These are phyloP conservation scores for Parmelia sp. DNA, from an alignment of 495 filamentous ascomycete genomes.

Conservation along the genomic window DNA sequence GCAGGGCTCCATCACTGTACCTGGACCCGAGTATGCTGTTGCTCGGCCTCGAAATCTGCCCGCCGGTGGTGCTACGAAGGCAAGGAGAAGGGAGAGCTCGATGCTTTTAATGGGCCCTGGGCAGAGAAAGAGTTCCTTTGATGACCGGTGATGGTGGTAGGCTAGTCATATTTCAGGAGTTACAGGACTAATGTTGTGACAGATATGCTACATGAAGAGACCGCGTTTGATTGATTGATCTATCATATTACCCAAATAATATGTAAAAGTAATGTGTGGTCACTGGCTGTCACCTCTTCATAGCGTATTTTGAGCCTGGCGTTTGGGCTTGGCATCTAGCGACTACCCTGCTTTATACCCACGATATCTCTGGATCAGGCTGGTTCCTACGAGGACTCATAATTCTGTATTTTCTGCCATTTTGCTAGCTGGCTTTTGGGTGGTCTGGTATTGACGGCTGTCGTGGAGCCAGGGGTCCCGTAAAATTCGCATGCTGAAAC, in stretches of 20 bases:
- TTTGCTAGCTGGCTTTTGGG: background rate
- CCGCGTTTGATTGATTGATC: constrained; percentile 8
- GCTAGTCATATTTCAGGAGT: background rate
- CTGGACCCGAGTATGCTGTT: constrained; percentile 33
- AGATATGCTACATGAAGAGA: constrained; percentile 15
- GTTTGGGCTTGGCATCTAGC: constrained; percentile 7
- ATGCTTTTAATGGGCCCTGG: constrained; percentile 49
- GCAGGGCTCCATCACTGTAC: constrained; percentile 22
- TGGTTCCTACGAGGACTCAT: constrained; percentile 6
- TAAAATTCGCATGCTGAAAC: background rate
- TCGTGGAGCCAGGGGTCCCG: no score
- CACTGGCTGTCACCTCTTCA: background rate
- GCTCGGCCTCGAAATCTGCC: constrained; percentile 40
- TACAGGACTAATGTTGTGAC: background rate
- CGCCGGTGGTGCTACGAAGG: constrained; percentile 39
- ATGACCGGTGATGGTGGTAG: constrained; percentile 20
- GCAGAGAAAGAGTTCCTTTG: constrained; percentile 28
- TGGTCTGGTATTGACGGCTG: background rate
- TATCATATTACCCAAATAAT: constrained; percentile 15
- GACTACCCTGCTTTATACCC: constrained; percentile 12
- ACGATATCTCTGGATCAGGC: constrained; percentile 11
- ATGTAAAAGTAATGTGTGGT: constrained; percentile 21
- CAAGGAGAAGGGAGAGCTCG: constrained; percentile 53
- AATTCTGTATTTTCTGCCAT: background rate
- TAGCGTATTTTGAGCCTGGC: constrained; percentile 10